Percentiles rank a stretch among this genome's conserved stretches.
Evolutionary conservation across 73 alveolate genomes (phyloP).

Genomic region (Halteria grandinella): DNA sequence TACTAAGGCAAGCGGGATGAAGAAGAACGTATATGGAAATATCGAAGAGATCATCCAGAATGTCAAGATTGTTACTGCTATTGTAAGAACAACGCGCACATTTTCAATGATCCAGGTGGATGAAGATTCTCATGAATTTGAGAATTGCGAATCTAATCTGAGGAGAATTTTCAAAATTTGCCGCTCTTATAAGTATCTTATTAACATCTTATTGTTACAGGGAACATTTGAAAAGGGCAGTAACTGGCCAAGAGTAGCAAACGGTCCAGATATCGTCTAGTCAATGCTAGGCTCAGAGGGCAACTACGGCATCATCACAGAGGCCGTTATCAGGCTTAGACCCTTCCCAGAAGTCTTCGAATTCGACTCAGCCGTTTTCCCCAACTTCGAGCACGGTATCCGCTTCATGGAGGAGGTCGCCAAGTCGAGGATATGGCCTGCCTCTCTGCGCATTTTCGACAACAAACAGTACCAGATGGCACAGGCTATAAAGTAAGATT

Average conservation of each 20-base stretch:
- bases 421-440: slow-evolving; percentile 3
- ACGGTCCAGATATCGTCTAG: slow-evolving; percentile 26
- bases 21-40: slow-evolving; percentile 88
- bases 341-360: slow-evolving; percentile 1
- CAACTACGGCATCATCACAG: slow-evolving; percentile 49
- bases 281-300: slow-evolving; percentile 51
- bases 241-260: slow-evolving; percentile 76
- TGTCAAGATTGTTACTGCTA: slow-evolving; percentile 14
- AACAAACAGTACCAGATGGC: slow-evolving; percentile 73
- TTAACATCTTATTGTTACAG: no score
- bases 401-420: slow-evolving; percentile 27
- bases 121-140: no score
- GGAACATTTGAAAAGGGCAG: slow-evolving; percentile 65
- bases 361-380: slow-evolving; percentile 45
- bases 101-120: no score
- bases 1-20: slow-evolving; percentile 75
- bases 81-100: background rate
- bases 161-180: no score
- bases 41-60: slow-evolving; percentile 75
- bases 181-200: no score
- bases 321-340: slow-evolving; percentile 34
- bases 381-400: slow-evolving; percentile 33
- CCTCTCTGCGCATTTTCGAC: slow-evolving; percentile 67
- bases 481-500: slow-evolving; percentile 64
- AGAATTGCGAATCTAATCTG: no score